A percentile compares a stretch with the other conserved stretches of the same genome.
These are phyloP conservation scores for Lentinula edodes DNA, from an alignment of 768 basidiomycete genomes.

Conservation along the genomic window DNA sequence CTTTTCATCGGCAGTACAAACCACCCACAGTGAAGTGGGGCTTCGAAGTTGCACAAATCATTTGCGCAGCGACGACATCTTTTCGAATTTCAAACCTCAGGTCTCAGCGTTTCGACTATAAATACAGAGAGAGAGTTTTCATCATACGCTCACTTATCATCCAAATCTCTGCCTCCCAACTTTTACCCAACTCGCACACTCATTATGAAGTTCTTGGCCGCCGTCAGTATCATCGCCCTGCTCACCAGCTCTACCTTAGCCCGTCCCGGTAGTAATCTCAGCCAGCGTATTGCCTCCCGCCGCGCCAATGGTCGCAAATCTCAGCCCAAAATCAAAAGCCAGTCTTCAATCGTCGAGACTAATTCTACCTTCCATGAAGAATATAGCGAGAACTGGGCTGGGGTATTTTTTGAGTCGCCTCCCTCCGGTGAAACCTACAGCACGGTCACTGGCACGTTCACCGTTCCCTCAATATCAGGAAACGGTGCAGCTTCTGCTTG, in stretches of 20 bases:
- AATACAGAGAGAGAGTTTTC: not conserved
- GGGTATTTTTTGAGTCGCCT: not conserved
- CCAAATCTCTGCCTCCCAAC: not conserved
- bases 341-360: not conserved
- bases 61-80: not conserved
- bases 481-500: slow-evolving; percentile 7
- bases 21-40: not conserved
- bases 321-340: not conserved
- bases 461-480: not conserved
- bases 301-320: not conserved
- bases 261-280: not conserved
- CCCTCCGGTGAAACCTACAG: slow-evolving; percentile 1
- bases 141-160: not conserved
- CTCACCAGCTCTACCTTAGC: not conserved
- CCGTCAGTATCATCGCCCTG: not conserved
- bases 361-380: not conserved
- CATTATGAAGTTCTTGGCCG: not conserved
- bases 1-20: not conserved
- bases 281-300: slow-evolving; percentile 5
- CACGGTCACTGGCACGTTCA: slow-evolving; percentile 6
- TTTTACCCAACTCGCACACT: not conserved
- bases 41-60: not conserved
- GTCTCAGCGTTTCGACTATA: not conserved
- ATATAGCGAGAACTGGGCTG: not conserved
- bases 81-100: not conserved